These are phyloP conservation scores for Phytophthora agathidicida DNA, from an alignment of 352 stramenopile species.

Conservation along the genomic window DNA sequence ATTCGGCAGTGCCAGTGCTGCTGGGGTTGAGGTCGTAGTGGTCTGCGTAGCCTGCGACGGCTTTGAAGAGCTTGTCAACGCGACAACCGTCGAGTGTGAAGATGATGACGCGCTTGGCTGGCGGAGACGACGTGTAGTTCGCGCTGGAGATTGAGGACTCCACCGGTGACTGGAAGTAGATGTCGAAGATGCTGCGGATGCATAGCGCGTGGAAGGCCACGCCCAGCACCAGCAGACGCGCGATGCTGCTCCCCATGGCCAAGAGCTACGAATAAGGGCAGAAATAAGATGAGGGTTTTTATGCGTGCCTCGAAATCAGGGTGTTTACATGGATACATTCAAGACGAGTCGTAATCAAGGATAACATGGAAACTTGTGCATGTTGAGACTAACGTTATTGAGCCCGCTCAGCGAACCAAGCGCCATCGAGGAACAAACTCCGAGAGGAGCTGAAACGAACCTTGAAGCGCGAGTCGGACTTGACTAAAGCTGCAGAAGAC, in stretches of 20 bases:
- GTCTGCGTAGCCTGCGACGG: slow-evolving; percentile 32
- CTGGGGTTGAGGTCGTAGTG: slow-evolving; percentile 21
- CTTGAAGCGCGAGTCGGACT: slow-evolving; percentile 47
- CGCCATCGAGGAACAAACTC: slow-evolving; percentile 52
- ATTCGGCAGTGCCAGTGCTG: neutral
- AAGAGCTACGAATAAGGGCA: neutral
- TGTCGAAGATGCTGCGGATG: slow-evolving; percentile 87
- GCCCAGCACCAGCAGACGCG: slow-evolving; percentile 63
- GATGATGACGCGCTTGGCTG: slow-evolving; percentile 71
- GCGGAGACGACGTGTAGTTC: slow-evolving; percentile 39
- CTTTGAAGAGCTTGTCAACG: slow-evolving; percentile 84
- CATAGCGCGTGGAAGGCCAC: slow-evolving; percentile 81
- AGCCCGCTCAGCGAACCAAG: slow-evolving; percentile 48
- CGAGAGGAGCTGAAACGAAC: slow-evolving; percentile 40
- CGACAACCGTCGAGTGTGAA: slow-evolving; percentile 85
- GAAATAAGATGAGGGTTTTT: neutral
- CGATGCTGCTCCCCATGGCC: slow-evolving; percentile 14
- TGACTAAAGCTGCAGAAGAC: slow-evolving; percentile 52
- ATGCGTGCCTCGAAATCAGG: too few relatives aligned
- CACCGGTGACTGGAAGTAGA: slow-evolving; percentile 88
- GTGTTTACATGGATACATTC: slow-evolving; percentile 5
- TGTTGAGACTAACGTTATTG: slow-evolving; percentile 13
- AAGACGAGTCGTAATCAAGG: neutral
- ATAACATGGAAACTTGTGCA: neutral
- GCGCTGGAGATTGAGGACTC: slow-evolving; percentile 60